Evolutionary conservation across 495 filamentous ascomycete species (phyloP).

Genomic region (Parathielavia hyrcaniae): DNA sequence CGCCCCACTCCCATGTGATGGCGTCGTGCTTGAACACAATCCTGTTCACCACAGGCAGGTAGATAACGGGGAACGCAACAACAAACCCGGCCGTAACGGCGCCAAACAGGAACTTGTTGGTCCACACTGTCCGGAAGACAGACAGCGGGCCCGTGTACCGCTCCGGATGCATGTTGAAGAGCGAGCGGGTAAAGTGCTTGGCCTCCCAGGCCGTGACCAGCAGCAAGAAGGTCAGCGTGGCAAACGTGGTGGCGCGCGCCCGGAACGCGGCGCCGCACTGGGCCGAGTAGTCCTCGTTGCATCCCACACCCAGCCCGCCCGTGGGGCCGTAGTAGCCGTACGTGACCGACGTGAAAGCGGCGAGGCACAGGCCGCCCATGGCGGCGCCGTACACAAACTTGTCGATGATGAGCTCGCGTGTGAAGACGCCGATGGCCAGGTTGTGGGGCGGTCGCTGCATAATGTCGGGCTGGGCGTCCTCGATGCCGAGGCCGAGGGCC

Average conservation of each 20-base stretch:
- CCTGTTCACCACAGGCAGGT: slow-evolving; percentile 62
- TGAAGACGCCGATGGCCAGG: slow-evolving; percentile 62
- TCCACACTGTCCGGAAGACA: slow-evolving; percentile 58
- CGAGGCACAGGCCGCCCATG: slow-evolving; percentile 60
- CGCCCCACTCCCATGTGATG: slow-evolving; percentile 68
- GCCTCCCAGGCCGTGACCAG: slow-evolving; percentile 70
- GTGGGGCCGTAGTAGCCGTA: slow-evolving; percentile 56
- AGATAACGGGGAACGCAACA: slow-evolving; percentile 63
- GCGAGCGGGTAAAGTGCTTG: slow-evolving; percentile 59
- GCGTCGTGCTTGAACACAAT: slow-evolving; percentile 65
- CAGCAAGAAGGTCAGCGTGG: slow-evolving; percentile 64
- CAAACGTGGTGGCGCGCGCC: slow-evolving; percentile 71
- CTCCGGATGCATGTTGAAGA: slow-evolving; percentile 66
- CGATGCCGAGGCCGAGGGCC: slow-evolving; percentile 67
- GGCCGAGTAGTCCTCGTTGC: slow-evolving; percentile 52
- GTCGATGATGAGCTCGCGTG: slow-evolving; percentile 58
- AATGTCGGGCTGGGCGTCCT: slow-evolving; percentile 60
- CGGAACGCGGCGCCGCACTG: slow-evolving; percentile 60
- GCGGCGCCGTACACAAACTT: slow-evolving; percentile 67
- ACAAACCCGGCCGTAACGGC: slow-evolving; percentile 62
- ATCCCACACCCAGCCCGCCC: slow-evolving; percentile 55
- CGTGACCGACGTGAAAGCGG: slow-evolving; percentile 60
- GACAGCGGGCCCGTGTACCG: slow-evolving; percentile 47
- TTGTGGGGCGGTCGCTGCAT: slow-evolving; percentile 69
- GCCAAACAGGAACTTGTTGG: slow-evolving; percentile 67